Conservation (phyloP, 768 basidiomycete genomes). For the Kwoniella sp. region DNA sequence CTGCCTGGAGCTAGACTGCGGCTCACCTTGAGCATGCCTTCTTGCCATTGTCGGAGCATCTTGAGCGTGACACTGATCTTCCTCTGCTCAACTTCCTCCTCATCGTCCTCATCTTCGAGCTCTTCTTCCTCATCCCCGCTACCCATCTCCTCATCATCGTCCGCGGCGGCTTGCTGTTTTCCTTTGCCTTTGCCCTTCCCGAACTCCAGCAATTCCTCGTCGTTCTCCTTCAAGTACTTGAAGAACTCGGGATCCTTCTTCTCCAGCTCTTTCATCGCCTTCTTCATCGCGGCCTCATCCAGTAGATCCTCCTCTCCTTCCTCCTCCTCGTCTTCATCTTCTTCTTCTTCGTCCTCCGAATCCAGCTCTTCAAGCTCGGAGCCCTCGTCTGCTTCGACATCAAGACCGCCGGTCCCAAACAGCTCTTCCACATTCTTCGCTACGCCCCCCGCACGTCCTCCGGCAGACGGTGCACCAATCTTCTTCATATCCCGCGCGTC, state of each 20-base stretch:
- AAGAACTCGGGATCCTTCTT: conserved; percentile 99
- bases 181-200: conserved; percentile 55
- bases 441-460: conserved; percentile 42
- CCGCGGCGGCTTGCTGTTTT: conserved; percentile 27
- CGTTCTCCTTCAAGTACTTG: conserved; percentile 96
- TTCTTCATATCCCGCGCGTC: conserved; percentile 47
- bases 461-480: conserved; percentile 27
- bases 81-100: conserved; percentile 51
- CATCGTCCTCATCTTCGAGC: conserved; percentile 60
- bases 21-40: conserved; percentile 76
- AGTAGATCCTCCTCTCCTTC: conserved; percentile 72
- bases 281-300: conserved; percentile 68
- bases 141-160: conserved; percentile 58
- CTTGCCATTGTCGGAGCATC: conserved; percentile 81
- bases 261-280: conserved; percentile 82
- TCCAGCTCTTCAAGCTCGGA: conserved; percentile 36
- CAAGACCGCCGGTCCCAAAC: conserved; percentile 36
- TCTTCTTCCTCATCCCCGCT: conserved; percentile 60
- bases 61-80: conserved; percentile 57
- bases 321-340: conserved; percentile 63
- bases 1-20: no score
- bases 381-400: conserved; percentile 28
- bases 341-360: conserved; percentile 49
- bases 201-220: conserved; percentile 85
- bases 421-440: conserved; percentile 50